phyloP scores from a whole-genome alignment of 305 asterid genomes.

The Lippia alba region DNA sequence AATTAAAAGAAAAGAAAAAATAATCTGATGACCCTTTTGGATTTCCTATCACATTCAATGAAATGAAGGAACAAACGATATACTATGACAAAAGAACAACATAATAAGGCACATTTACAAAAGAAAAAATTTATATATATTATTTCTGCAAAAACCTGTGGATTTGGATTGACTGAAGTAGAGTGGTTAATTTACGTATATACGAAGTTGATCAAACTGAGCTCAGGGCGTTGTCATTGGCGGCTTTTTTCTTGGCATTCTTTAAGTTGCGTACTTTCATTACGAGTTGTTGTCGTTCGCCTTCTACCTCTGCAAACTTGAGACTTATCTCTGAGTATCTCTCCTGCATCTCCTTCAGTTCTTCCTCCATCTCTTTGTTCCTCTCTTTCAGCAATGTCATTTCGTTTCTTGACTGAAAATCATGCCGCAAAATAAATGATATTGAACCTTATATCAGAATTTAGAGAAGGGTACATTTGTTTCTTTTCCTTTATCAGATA shows the following conservation, averaged over 20 bases:
- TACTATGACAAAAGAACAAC: constrained; percentile 29
- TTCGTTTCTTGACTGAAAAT: constrained; percentile 42
- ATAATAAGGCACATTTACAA: constrained; percentile 41
- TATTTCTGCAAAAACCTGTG: constrained; percentile 44
- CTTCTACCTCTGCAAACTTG: constrained; percentile 97
- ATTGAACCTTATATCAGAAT: background rate
- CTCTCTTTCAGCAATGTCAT: constrained; percentile 56
- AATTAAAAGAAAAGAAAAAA: background rate
- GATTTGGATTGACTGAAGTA: constrained; percentile 26
- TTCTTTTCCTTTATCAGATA: background rate
- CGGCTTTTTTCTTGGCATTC: constrained; percentile 59
- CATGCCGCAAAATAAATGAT: constrained; percentile 1
- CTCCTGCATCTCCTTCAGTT: constrained; percentile 90
- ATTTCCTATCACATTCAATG: constrained; percentile 38
- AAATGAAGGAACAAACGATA: constrained; percentile 33
- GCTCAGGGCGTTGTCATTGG: constrained; percentile 13
- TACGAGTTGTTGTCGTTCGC: constrained; percentile 93
- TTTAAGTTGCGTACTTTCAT: constrained; percentile 82
- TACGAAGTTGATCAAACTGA: constrained; percentile 20
- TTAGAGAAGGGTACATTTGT: background rate
- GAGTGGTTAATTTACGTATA: constrained; percentile 35
- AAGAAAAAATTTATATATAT: background rate
- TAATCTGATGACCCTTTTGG: constrained; percentile 11
- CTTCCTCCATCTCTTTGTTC: constrained; percentile 72
- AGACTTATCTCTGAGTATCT: constrained; percentile 95